Evolutionary conservation across 768 basidiomycete species (phyloP).

Genomic region (Mycena belliarum): DNA sequence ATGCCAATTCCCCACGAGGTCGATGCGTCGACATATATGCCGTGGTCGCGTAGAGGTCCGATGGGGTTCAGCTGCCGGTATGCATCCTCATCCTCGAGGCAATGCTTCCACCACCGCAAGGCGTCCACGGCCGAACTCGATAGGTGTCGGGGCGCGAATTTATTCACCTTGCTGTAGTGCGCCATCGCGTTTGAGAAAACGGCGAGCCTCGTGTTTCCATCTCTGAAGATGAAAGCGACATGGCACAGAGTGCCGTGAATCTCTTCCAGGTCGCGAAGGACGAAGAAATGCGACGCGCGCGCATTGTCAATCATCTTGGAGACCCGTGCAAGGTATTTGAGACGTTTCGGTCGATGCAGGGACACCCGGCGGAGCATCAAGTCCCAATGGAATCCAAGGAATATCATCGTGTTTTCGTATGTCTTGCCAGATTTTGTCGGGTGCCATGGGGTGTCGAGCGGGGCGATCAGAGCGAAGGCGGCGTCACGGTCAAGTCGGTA

Average conservation of each 20-base stretch:
- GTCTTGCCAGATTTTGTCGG: not conserved
- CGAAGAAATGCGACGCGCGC: not conserved
- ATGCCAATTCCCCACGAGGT: not conserved
- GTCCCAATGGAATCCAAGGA: not conserved
- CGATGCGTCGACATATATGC: not conserved
- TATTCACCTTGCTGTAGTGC: no score
- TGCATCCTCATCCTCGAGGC: not conserved
- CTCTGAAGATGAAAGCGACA: not conserved
- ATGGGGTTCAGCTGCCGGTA: not conserved
- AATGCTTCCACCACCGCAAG: not conserved
- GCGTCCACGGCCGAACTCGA: not conserved
- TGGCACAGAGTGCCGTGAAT: not conserved
- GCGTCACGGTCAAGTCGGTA: not conserved
- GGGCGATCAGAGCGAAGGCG: not conserved
- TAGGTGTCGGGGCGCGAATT: not conserved
- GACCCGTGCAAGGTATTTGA: not conserved
- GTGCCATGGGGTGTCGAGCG: not conserved
- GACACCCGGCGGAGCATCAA: not conserved
- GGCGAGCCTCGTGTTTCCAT: not conserved
- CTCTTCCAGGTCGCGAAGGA: not conserved
- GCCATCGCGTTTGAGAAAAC: not conserved
- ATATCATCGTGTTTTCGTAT: not conserved
- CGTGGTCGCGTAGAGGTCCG: not conserved
- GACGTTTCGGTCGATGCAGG: not conserved
- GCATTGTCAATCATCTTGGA: not conserved